These are phyloP conservation scores for Sporothrix humicola DNA, from an alignment of 2,329 filamentous ascomycete species.

Conservation along the genomic window DNA sequence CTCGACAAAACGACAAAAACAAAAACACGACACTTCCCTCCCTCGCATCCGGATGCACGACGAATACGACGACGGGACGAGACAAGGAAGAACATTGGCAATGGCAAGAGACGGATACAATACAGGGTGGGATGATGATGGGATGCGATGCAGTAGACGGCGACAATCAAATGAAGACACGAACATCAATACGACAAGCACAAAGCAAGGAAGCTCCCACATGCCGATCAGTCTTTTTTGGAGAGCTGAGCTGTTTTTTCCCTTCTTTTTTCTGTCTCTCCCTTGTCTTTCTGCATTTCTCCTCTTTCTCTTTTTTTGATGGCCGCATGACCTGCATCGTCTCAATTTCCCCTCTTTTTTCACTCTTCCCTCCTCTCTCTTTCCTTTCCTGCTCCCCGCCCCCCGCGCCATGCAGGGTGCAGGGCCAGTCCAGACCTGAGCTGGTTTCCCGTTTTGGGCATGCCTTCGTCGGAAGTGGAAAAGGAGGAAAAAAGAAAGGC, in stretches of 20 bases:
- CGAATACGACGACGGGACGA: neutral
- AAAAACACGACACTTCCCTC: conserved; percentile 2
- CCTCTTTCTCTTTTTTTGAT: neutral
- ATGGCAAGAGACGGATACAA: neutral
- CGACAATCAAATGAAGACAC: neutral
- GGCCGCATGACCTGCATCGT: conserved; percentile 19
- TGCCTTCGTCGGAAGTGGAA: neutral
- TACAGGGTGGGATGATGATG: neutral
- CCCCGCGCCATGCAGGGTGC: neutral
- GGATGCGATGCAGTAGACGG: neutral
- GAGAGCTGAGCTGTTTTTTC: neutral
- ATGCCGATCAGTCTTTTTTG: neutral
- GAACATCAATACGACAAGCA: neutral
- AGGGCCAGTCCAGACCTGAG: neutral
- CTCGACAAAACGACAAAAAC: no score
- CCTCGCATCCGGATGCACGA: conserved; percentile 17
- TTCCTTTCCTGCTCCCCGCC: neutral
- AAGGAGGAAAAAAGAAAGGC: no score
- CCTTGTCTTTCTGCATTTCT: neutral
- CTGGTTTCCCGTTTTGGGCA: conserved; percentile 6
- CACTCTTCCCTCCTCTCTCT: neutral
- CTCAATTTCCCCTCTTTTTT: neutral
- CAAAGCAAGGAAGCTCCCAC: neutral
- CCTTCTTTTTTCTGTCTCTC: neutral
- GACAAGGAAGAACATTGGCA: neutral